These are phyloP conservation scores for Tetracladium setigerum DNA, from an alignment of 495 filamentous ascomycete genomes.

Conservation along the genomic window DNA sequence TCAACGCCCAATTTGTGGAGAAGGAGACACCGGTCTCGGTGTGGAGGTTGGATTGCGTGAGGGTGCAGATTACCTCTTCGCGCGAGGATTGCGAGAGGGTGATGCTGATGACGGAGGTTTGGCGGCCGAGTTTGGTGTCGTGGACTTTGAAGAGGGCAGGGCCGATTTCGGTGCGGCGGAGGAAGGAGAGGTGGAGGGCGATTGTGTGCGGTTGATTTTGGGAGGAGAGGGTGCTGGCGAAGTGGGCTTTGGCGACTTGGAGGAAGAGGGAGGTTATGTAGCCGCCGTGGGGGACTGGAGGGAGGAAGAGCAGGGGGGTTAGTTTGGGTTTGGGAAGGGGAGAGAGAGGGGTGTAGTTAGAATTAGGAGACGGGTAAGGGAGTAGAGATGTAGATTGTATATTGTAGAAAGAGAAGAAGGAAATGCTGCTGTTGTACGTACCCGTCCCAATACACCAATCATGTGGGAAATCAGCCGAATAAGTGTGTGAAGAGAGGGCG, in stretches of 20 bases:
- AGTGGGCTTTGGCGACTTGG: conserved; percentile 52
- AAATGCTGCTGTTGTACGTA: no score
- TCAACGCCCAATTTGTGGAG: conserved; percentile 40
- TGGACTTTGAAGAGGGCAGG: conserved; percentile 55
- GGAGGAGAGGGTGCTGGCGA: conserved; percentile 50
- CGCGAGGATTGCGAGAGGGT: conserved; percentile 46
- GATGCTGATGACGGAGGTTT: conserved; percentile 63
- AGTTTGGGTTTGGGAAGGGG: not conserved
- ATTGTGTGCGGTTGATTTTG: conserved; percentile 57
- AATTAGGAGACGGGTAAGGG: not conserved
- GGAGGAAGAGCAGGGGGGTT: not conserved
- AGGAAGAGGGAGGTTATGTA: conserved; percentile 61
- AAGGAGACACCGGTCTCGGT: conserved; percentile 52
- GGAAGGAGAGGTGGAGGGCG: conserved; percentile 65
- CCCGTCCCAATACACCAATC: conserved; percentile 69
- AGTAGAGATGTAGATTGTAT: no score
- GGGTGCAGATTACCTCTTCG: conserved; percentile 58
- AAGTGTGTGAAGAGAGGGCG: conserved; percentile 51
- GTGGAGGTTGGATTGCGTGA: conserved; percentile 56
- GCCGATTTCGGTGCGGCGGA: conserved; percentile 58
- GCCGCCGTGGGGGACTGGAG: conserved; percentile 74
- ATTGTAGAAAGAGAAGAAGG: no score
- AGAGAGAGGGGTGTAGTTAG: not conserved
- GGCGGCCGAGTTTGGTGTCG: conserved; percentile 64
- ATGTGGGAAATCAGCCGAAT: conserved; percentile 46